Evolutionary conservation across 345 rosid genomes (phyloP).

Genomic region (Garcia nutans): DNA sequence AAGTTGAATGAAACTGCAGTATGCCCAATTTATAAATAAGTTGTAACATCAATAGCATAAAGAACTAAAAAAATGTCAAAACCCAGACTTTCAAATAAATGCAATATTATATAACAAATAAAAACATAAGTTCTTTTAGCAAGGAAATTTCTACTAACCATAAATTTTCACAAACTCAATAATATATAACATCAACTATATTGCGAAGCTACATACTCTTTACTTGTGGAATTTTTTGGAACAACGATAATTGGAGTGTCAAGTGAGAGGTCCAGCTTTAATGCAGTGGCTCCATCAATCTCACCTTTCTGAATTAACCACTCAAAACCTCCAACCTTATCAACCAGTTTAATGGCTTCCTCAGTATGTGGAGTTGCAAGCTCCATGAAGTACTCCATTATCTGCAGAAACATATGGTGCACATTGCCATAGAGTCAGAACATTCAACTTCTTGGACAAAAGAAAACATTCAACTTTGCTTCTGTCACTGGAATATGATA

Average conservation of each 20-base stretch:
- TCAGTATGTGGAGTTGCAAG: conserved; percentile 91
- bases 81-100: conserved; percentile 2
- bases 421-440: conserved; percentile 5
- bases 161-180: conserved; percentile 10
- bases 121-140: background rate
- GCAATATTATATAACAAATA: background rate
- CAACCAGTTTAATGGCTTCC: conserved; percentile 94
- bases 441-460: background rate
- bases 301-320: conserved; percentile 94
- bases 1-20: conserved; percentile 86
- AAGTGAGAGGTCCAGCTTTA: conserved; percentile 91
- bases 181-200: conserved; percentile 16
- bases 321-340: conserved; percentile 98
- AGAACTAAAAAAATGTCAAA: background rate
- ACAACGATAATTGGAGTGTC: conserved; percentile 90
- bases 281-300: conserved; percentile 90
- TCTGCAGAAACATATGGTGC: conserved; percentile 44
- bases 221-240: conserved; percentile 81
- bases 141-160: background rate
- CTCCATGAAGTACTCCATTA: conserved; percentile 88
- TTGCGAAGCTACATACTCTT: conserved; percentile 59
- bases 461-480: background rate
- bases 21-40: conserved; percentile 17
- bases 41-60: conserved; percentile 6
- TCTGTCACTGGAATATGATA: background rate